Conservation (phyloP, 805 yeast genomes). For the Yarrowia divulgata region DNA sequence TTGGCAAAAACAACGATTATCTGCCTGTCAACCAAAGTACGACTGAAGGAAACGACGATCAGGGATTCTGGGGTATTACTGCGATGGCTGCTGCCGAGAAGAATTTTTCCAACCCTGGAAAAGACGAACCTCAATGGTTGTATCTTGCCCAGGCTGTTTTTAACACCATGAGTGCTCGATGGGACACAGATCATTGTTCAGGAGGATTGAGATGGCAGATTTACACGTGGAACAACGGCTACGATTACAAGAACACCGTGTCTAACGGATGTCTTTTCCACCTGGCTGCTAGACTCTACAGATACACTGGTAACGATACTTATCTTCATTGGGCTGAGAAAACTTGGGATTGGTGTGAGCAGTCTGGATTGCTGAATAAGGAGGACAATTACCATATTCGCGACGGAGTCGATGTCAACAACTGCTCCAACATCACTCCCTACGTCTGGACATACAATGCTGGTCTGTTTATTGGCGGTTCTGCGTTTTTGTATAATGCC, state of each 20-base stretch:
- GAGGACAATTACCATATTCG: conserved; percentile 55
- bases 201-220: conserved; percentile 96
- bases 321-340: conserved; percentile 76
- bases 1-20: conserved; percentile 70
- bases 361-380: conserved; percentile 56
- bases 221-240: conserved; percentile 86
- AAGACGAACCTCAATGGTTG: conserved; percentile 72
- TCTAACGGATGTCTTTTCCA: conserved; percentile 83
- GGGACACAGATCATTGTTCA: conserved; percentile 69
- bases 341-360: conserved; percentile 75
- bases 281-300: conserved; percentile 80
- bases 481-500: conserved; percentile 71
- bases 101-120: conserved; percentile 76
- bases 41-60: conserved; percentile 93
- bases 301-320: conserved; percentile 74
- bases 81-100: conserved; percentile 86
- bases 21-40: conserved; percentile 82
- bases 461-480: conserved; percentile 71
- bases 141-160: conserved; percentile 82
- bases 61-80: conserved; percentile 90
- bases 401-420: conserved; percentile 70
- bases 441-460: conserved; percentile 79
- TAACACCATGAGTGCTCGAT: conserved; percentile 79
- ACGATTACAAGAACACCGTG: conserved; percentile 85
- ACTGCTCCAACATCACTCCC: conserved; percentile 60